Evolutionary conservation across 2,329 filamentous ascomycete species (phyloP), one percentile per base, ranked within the genome.

Genomic region (Ilyonectria sp.): DNA sequence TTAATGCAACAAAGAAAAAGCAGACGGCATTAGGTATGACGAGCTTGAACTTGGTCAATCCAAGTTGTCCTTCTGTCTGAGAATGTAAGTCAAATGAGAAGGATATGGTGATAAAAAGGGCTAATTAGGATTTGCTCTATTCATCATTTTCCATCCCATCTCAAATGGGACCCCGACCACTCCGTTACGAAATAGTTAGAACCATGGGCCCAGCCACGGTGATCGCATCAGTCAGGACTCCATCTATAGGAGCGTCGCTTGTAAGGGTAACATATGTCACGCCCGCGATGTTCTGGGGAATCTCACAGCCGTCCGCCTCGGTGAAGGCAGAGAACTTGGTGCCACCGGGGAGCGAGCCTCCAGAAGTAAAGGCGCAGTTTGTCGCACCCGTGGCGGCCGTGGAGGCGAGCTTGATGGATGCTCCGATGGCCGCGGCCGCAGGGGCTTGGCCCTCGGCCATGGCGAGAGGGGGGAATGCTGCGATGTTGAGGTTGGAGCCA

Each of bases 201-300:
- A 89, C 86, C 82, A 90, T 86, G 54, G 89, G 88, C 1, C 90
- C 92, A 72, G 91, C 91, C 71, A 93, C 82, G 54, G 90, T 89
- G 72, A 91, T 90, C 61, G 86, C 87, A 79, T 92, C 90, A 3
- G 85, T 87, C 68, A 91, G 77, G 43, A 83, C 79, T 40, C 87
- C 88, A 23, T 80, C 82, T 33, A 84, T 76, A 19, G 88, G 87
- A 2, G 81, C 83, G 33, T 78, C 77, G 74, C 78, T 92, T 62
- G 91, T 88, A 72, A 94, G 84, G 74, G 90, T 89, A 75, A 93
- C 85, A 80, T 92, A 94, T 56, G 89, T 87, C 70, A 92, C 83
- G 53, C 92, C 92, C 9, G 85, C 83, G 49, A 93, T 80, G 75
- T 86, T 86, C 74, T 88, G 85, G 15, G 92, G 91, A 29, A 93